Percentiles rank a stretch among this genome's conserved stretches.
Evolutionary conservation across 2,329 filamentous ascomycete species (phyloP).

Genomic region (Zarea fungicola): DNA sequence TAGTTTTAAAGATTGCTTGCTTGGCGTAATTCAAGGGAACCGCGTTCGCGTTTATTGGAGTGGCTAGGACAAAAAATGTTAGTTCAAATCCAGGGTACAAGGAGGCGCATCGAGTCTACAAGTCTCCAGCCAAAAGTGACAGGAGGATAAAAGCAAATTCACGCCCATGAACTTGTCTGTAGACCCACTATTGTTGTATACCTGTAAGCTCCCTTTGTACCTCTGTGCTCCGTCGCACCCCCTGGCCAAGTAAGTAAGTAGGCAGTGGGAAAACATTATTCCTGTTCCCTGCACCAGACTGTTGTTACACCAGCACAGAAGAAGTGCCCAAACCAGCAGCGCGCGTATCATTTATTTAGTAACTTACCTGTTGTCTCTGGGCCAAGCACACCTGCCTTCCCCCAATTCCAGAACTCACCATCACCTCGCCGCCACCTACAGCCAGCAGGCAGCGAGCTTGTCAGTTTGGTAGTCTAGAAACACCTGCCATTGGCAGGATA

Average conservation of each 20-base stretch:
- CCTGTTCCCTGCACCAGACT: too few species aligned
- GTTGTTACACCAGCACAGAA: too few species aligned
- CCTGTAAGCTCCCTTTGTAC: too few species aligned
- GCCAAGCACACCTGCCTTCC: background rate
- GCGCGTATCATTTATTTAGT: too few species aligned
- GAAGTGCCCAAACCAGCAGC: too few species aligned
- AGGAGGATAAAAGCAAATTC: background rate
- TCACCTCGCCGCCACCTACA: constrained; percentile 1
- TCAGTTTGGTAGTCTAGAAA: background rate
- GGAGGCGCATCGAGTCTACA: background rate
- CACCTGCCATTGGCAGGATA: constrained; percentile 12
- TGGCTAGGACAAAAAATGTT: constrained; percentile 4
- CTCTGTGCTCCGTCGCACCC: too few species aligned
- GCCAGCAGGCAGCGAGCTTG: background rate
- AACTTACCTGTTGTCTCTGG: constrained; percentile 4
- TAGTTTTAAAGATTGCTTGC: constrained; percentile 6
- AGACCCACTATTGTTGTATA: too few species aligned
- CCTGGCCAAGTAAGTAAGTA: too few species aligned
- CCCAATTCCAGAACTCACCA: background rate
- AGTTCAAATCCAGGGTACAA: background rate
- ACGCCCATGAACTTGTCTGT: too few species aligned
- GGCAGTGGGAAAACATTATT: too few species aligned
- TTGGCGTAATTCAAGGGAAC: constrained; percentile 5
- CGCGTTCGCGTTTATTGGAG: constrained; percentile 14
- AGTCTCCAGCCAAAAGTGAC: background rate